phyloP scores from a whole-genome alignment of 164 flowering plant species.

The Nymphaea thermarum region DNA sequence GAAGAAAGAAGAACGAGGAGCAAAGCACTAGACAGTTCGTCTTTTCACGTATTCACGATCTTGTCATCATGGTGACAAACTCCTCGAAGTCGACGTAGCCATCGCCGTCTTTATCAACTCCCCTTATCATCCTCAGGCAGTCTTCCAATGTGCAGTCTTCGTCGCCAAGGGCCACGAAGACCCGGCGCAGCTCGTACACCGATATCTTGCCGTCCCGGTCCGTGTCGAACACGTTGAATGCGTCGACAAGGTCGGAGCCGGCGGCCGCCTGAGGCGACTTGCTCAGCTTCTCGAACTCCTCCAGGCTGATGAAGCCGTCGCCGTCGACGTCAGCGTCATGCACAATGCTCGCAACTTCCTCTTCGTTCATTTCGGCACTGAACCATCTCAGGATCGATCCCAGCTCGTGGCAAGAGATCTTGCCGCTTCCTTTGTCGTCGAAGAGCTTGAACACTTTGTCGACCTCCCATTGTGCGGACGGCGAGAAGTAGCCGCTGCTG shows the following conservation, averaged over 20 bases:
- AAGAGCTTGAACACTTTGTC: constrained; percentile 6
- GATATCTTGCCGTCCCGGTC: constrained; percentile 75
- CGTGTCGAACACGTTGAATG: constrained; percentile 58
- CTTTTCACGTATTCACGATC: no score
- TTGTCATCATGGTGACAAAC: constrained; percentile 61
- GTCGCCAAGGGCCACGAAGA: constrained; percentile 46
- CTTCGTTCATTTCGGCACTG: not conserved
- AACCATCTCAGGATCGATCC: constrained; percentile 3
- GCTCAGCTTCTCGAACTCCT: constrained; percentile 53
- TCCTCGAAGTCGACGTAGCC: constrained; percentile 88
- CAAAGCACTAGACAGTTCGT: no score
- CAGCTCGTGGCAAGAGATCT: constrained; percentile 11
- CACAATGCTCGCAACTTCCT: constrained; percentile 8
- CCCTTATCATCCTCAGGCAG: constrained; percentile 65
- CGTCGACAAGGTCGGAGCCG: constrained; percentile 39
- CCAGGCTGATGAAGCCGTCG: constrained; percentile 18
- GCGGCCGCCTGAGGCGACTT: constrained; percentile 41
- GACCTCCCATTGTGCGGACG: not conserved
- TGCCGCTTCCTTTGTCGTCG: constrained; percentile 8
- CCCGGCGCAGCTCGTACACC: constrained; percentile 61
- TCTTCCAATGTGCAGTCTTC: constrained; percentile 71
- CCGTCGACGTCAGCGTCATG: constrained; percentile 8
- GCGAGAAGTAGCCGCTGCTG: not conserved
- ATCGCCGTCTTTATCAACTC: constrained; percentile 56
- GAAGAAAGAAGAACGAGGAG: no score